Base-by-base conservation (phyloP, 1,139 yeast species). In the Blastobotrys elegans region DNA sequence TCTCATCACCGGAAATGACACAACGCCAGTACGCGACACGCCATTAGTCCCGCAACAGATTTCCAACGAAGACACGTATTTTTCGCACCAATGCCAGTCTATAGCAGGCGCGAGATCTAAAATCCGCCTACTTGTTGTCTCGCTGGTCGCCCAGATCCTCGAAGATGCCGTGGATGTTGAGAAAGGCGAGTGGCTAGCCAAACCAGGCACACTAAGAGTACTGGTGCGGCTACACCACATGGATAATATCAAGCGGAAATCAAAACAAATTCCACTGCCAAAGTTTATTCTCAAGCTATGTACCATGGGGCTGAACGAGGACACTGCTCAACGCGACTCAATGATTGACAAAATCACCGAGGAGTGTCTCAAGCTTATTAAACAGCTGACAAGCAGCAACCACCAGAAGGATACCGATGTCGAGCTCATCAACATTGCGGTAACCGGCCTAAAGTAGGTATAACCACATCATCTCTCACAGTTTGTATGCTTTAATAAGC, bases 61-160 rank as follows among this genome's bases (percentile, higher is more conserved):
- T 14, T 61, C 70, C 4, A 58, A 66, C 14, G 71, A 67, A 51
- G 69, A 67, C 43, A 56, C 71, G 2, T 66, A 54, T 44, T 20
- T 46, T 48, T 22, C 50, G 50, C 30, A 47, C 45, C 18, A 21
- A 27, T 10, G 32, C 43, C 10, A 21, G 4, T 40, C 50, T 2
- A 16, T 46, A 10, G 52, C 45, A 10, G 53, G 49, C 3, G 55
- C 59, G 14, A 46, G 37, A 2, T 37, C 34, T 8, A 59, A 55
- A 13, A 22, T 65, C 21, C 37, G 44, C 17, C 48, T 52, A 13
- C 51, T 64, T 6, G 48, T 53, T 3, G 46, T 40, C n/a, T 54
- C 60, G 2, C 57, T 64, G 2, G 42, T 63, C 7, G 34, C 39
- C 4, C 67, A 65, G 43, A 49, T 57, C 2, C 31, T 38, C 2